These are phyloP conservation scores for Mycothermus thermophilus DNA, from an alignment of 495 filamentous ascomycete genomes.

Conservation along the genomic window DNA sequence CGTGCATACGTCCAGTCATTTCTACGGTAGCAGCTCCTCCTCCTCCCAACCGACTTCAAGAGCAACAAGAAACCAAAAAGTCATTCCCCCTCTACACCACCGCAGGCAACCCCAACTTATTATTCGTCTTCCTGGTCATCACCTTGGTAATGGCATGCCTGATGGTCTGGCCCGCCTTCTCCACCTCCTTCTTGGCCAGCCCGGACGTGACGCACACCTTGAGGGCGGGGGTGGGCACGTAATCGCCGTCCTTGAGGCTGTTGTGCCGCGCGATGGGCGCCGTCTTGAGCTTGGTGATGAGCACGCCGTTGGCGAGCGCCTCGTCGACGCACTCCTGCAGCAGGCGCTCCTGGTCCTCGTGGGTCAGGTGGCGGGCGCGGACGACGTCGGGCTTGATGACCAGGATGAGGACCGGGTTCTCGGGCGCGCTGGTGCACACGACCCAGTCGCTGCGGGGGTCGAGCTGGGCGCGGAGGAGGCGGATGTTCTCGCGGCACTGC, in stretches of 20 bases:
- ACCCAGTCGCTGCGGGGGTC: slow-evolving; percentile 94
- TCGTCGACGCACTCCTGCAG: slow-evolving; percentile 89
- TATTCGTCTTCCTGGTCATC: slow-evolving; percentile 38
- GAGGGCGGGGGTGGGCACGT: slow-evolving; percentile 57
- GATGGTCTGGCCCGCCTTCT: slow-evolving; percentile 77
- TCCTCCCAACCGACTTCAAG: too few species aligned
- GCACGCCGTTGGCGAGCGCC: slow-evolving; percentile 68
- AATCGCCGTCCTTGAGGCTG: slow-evolving; percentile 45
- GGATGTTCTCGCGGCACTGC: slow-evolving; percentile 67
- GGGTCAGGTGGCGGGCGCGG: slow-evolving; percentile 47
- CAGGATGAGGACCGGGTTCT: slow-evolving; percentile 79
- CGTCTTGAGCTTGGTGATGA: slow-evolving; percentile 74
- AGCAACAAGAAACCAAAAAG: too few species aligned
- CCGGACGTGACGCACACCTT: slow-evolving; percentile 85
- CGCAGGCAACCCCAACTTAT: too few species aligned
- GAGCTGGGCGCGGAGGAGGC: slow-evolving; percentile 68
- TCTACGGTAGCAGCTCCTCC: too few species aligned
- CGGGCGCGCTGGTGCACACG: slow-evolving; percentile 57
- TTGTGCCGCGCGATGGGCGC: slow-evolving; percentile 46
- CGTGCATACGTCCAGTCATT: too few species aligned
- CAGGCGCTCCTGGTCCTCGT: slow-evolving; percentile 68
- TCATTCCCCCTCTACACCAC: too few species aligned
- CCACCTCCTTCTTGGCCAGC: slow-evolving; percentile 82
- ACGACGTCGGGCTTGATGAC: slow-evolving; percentile 77
- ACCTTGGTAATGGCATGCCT: slow-evolving; percentile 92